Base-by-base conservation (phyloP, 1,139 yeast genomes). In the Suhomyces maxii region DNA sequence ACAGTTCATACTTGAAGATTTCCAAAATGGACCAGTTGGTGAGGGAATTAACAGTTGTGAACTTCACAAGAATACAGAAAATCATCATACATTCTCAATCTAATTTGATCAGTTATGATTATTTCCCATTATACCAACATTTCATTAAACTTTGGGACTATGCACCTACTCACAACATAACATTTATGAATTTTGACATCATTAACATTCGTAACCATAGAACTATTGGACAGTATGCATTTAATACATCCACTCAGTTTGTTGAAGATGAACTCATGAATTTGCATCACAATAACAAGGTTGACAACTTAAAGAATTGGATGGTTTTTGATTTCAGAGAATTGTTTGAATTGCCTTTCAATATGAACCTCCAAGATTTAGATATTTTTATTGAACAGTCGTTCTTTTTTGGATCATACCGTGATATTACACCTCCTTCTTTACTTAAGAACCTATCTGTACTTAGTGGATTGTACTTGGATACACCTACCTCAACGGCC, bases 291-390 rank as follows among this genome's bases (percentile, higher is more conserved):
- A 48, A 52, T 26, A 45, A 41, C 18, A 58, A 57, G 40, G 52
- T 60, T 12, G 54, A 49, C 37, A 57, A 59, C 39, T 53, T 63
- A 40, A 51, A 43, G 25, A 63, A 62, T 51, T 62, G 68, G 67
- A 53, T 56, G 31, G 52, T 61, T 3, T 54, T 58, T 36, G 60
- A 59, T 42, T 50, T 56, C 32, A 44, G 52, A 23, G 68, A 64
- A 42, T 52, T 63, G 39, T 34, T 46, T n/a, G 49, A 50, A 28
- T 41, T 61, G 34, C 67, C 67, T 3, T 49, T 38, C 36, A 61
- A 63, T 39, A 45, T 40, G 25, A 52, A 57, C 36, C 52, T 64
- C 34, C 40, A 48, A 7, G 59, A 59, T 12, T 53, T 64, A 51
- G 59, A 59, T 41, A 48, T 64, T 2, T 54, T 54, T 31, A 51